A percentile compares a stretch with the other conserved stretches of the same genome.
Conservation (phyloP, 2,329 filamentous ascomycete genomes). For the Grosmannia clavigera region DNA sequence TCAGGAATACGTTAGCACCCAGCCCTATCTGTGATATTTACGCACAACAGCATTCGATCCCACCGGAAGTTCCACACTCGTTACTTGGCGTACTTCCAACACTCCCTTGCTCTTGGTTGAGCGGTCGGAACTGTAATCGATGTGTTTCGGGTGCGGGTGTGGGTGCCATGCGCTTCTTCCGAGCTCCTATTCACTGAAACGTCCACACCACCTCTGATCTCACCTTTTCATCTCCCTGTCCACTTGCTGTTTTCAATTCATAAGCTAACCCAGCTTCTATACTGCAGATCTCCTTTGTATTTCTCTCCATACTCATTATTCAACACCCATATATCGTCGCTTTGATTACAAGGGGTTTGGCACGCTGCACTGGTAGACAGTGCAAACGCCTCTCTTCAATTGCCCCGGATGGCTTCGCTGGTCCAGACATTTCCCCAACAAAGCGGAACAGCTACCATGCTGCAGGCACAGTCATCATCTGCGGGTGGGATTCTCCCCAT, state of each 20-base stretch:
- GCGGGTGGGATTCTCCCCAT: slow-evolving; percentile 44
- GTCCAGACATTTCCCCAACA: slow-evolving; percentile 72
- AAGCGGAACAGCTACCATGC: slow-evolving; percentile 59
- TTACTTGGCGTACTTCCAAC: neutral
- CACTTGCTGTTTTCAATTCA: neutral
- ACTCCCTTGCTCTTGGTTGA: neutral
- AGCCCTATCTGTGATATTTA: neutral
- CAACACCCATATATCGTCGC: neutral
- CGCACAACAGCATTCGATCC: neutral
- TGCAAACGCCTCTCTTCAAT: neutral
- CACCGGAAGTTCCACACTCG: neutral
- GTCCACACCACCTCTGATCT: neutral
- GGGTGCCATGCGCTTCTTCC: neutral
- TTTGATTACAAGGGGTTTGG: neutral
- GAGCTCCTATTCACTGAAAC: neutral
- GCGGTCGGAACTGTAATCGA: neutral
- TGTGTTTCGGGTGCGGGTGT: neutral
- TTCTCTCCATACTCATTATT: neutral
- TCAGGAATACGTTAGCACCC: neutral
- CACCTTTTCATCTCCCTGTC: neutral
- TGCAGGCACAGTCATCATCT: slow-evolving; percentile 59
- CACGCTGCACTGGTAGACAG: neutral
- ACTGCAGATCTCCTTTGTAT: neutral
- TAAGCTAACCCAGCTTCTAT: neutral
- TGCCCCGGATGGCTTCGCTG: slow-evolving; percentile 60